Evolutionary conservation across 1,284 basidiomycete genomes (phyloP).

Genomic region (Pyrrhoderma noxium): DNA sequence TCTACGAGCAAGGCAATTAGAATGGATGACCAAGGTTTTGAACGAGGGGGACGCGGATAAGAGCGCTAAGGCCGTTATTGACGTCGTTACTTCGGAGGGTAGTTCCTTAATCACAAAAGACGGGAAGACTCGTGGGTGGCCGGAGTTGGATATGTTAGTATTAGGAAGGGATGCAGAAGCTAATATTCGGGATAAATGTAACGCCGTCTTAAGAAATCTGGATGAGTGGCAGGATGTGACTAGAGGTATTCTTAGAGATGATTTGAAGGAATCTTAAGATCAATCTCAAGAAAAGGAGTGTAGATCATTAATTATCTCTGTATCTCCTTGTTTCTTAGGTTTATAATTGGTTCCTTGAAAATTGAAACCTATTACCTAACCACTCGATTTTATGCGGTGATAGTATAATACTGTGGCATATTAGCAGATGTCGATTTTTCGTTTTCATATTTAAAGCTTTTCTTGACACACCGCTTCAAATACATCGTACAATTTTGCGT

Average conservation of each 20-base stretch:
- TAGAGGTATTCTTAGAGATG: slow-evolving; percentile 12
- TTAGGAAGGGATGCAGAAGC: slow-evolving; percentile 18
- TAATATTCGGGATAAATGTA: slow-evolving; percentile 18
- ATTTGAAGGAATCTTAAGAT: neutral
- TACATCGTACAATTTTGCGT: slow-evolving; percentile 3
- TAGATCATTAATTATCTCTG: too few relatives aligned
- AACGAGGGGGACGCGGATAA: slow-evolving; percentile 14
- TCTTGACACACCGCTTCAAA: too few relatives aligned
- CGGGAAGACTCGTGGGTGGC: slow-evolving; percentile 13
- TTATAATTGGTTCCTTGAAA: too few relatives aligned
- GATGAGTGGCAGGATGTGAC: slow-evolving; percentile 19
- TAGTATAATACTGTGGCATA: too few relatives aligned
- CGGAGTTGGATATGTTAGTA: slow-evolving; percentile 13
- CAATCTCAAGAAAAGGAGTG: too few relatives aligned
- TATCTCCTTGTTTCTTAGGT: too few relatives aligned
- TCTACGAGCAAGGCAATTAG: slow-evolving; percentile 6
- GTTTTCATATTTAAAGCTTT: too few relatives aligned
- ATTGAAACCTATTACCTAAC: too few relatives aligned
- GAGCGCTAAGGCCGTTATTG: slow-evolving; percentile 11
- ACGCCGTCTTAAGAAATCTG: slow-evolving; percentile 9
- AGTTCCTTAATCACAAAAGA: too few relatives aligned
- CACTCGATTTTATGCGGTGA: too few relatives aligned
- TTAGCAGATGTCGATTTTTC: too few relatives aligned
- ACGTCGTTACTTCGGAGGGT: slow-evolving; percentile 1
- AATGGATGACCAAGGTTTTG: slow-evolving; percentile 6